phyloP scores from a whole-genome alignment of 257 asterid genomes.

The Solanum medicagineum region DNA sequence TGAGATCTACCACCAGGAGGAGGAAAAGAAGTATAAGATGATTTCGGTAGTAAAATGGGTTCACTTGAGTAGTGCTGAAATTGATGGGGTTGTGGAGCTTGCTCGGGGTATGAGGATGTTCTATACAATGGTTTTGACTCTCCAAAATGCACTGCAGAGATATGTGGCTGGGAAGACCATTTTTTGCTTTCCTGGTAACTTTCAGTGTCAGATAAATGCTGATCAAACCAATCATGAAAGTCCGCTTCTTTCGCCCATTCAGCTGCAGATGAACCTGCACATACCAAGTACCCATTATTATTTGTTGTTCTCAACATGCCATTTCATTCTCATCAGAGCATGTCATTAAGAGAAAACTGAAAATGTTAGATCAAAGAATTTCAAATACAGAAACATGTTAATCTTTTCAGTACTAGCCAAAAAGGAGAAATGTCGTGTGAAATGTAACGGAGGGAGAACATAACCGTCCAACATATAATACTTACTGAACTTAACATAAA shows the following conservation, averaged over 20 bases:
- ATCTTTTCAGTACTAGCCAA: not conserved
- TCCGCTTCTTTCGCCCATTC: conserved; percentile 81
- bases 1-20: conserved; percentile 59
- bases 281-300: not conserved
- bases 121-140: conserved; percentile 59
- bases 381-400: not conserved
- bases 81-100: conserved; percentile 18
- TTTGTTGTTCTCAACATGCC: not conserved
- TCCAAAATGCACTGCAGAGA: conserved; percentile 30
- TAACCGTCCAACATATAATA: not conserved
- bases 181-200: conserved; percentile 52
- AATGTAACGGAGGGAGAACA: not conserved
- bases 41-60: conserved; percentile 65
- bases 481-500: not conserved
- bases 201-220: conserved; percentile 58
- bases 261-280: conserved; percentile 80
- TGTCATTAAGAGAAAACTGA: not conserved
- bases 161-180: conserved; percentile 87
- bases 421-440: not conserved
- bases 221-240: conserved; percentile 57
- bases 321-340: not conserved
- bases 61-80: conserved; percentile 67
- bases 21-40: conserved; percentile 76
- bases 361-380: not conserved
- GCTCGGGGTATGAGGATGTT: conserved; percentile 51